Evolutionary conservation across 805 yeast genomes (phyloP).

Genomic region (Saturnispora sanitii): DNA sequence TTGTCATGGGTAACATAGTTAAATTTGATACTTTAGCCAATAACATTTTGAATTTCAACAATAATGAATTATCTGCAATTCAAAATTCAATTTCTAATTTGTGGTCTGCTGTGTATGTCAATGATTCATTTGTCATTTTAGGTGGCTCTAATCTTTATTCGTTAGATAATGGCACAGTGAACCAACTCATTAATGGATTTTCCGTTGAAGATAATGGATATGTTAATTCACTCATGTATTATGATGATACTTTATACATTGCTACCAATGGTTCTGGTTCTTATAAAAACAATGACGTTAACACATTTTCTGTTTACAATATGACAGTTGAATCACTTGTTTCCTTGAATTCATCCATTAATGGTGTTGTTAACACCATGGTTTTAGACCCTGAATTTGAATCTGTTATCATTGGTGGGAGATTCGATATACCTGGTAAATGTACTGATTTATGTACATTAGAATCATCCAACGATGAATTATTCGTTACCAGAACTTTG

Average conservation of each 20-base stretch:
- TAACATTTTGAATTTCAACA: slow-evolving; percentile 7
- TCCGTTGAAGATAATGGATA: slow-evolving; percentile 16
- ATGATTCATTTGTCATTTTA: slow-evolving; percentile 40
- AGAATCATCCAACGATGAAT: slow-evolving; percentile 29
- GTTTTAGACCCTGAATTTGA: slow-evolving; percentile 31
- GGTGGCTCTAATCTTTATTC: slow-evolving; percentile 40
- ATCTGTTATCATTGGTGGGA: slow-evolving; percentile 62
- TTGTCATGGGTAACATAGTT: slow-evolving; percentile 16
- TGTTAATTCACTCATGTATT: slow-evolving; percentile 27
- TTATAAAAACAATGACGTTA: slow-evolving; percentile 17
- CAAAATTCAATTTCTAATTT: slow-evolving; percentile 7
- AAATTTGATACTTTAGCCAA: slow-evolving; percentile 15
- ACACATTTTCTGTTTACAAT: slow-evolving; percentile 47
- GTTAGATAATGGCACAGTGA: slow-evolving; percentile 2
- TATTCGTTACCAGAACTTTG: slow-evolving; percentile 39
- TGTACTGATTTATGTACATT: slow-evolving; percentile 64
- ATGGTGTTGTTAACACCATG: slow-evolving; percentile 33
- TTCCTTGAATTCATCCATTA: slow-evolving; percentile 27
- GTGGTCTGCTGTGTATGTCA: slow-evolving; percentile 32
- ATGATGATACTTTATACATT: slow-evolving; percentile 32
- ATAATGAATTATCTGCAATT: slow-evolving; percentile 4
- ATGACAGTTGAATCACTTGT: slow-evolving; percentile 33
- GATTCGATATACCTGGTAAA: slow-evolving; percentile 34
- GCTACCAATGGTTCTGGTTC: slow-evolving; percentile 35
- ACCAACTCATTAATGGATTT: slow-evolving; percentile 9